A percentile compares a stretch with the other conserved stretches of the same genome.
phyloP scores from a whole-genome alignment of 139 green algal species.

The Pleodorina starrii region DNA sequence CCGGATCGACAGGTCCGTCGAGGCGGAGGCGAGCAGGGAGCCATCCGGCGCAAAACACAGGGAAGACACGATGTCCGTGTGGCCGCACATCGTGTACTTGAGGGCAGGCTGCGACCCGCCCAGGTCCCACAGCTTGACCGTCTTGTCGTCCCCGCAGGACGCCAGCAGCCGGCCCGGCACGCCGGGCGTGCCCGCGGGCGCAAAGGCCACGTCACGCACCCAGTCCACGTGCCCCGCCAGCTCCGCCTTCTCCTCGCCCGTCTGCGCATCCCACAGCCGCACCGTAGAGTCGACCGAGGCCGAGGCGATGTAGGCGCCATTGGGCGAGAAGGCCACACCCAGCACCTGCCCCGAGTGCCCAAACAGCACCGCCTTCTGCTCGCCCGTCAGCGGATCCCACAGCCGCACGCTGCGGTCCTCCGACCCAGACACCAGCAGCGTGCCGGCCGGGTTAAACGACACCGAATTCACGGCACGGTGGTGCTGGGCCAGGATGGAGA shows the following conservation, averaged over 20 bases:
- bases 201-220: slow-evolving; percentile 42
- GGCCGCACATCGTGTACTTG: neutral
- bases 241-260: slow-evolving; percentile 43
- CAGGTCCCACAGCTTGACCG: slow-evolving; percentile 45
- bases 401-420: slow-evolving; percentile 53
- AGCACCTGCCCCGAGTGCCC: slow-evolving; percentile 45
- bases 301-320: slow-evolving; percentile 47
- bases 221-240: slow-evolving; percentile 40
- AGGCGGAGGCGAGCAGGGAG: neutral
- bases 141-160: slow-evolving; percentile 43
- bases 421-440: slow-evolving; percentile 48
- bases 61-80: slow-evolving; percentile 27
- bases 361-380: slow-evolving; percentile 50
- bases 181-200: neutral
- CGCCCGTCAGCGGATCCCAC: slow-evolving; percentile 52
- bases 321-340: slow-evolving; percentile 38
- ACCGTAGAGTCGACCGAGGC: slow-evolving; percentile 48
- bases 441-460: slow-evolving; percentile 47
- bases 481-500: slow-evolving; percentile 47
- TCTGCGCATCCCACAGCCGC: slow-evolving; percentile 52
- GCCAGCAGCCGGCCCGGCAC: neutral
- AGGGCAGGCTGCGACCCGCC: neutral
- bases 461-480: slow-evolving; percentile 43
- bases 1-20: slow-evolving; percentile 31
- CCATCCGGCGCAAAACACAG: neutral